A percentile compares a stretch with the other conserved stretches of the same genome.
phyloP scores from a whole-genome alignment of 2,329 filamentous ascomycete genomes.

The Claviceps maximensis region DNA sequence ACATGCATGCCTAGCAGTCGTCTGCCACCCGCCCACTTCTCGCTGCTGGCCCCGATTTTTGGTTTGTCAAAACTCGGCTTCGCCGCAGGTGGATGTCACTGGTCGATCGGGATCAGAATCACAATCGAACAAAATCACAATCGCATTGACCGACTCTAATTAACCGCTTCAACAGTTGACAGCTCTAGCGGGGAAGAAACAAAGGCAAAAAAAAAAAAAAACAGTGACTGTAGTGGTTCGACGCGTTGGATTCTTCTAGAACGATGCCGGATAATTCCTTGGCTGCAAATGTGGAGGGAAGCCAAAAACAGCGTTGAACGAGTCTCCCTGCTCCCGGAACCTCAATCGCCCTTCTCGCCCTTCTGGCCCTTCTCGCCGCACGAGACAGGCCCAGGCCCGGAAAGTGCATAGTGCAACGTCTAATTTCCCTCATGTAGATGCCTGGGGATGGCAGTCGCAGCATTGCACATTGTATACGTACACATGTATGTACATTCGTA shows the following conservation, averaged over 20 bases:
- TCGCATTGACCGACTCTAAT: neutral
- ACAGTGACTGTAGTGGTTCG: neutral
- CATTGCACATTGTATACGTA: no score
- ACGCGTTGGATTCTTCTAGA: neutral
- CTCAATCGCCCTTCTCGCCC: neutral
- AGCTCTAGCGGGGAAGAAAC: neutral
- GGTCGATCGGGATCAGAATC: neutral
- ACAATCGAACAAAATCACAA: neutral
- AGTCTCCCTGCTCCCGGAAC: neutral
- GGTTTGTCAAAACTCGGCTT: neutral
- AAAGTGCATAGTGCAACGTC: neutral
- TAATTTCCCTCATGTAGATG: neutral
- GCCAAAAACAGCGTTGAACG: neutral
- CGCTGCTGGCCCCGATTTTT: no score
- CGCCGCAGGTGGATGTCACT: no score
- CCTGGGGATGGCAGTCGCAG: neutral
- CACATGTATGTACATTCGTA: no score
- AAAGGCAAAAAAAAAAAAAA: neutral
- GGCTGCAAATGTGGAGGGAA: neutral
- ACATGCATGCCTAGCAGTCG: no score
- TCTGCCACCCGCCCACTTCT: no score
- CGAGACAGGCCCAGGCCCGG: neutral
- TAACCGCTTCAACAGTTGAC: neutral
- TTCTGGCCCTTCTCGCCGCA: neutral
- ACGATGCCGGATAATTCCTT: neutral